Evolutionary conservation across 2,329 filamentous ascomycete genomes (phyloP).

Genomic region (Fusarium armeniacum): DNA sequence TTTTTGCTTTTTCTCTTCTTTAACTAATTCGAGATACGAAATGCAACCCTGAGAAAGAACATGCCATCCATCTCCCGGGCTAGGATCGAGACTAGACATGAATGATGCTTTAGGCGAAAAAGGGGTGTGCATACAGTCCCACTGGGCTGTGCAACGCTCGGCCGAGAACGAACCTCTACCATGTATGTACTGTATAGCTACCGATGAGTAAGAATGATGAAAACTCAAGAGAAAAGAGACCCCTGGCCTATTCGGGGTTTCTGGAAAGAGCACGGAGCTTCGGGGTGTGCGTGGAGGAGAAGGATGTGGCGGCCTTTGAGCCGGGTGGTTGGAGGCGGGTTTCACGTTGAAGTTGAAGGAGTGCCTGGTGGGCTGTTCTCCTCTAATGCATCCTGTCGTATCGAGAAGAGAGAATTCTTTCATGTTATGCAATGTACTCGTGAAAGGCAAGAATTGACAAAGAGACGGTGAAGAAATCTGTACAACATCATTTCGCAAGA

Average conservation of each 20-base stretch:
- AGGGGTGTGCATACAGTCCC: constrained; percentile 8
- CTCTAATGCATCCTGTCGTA: constrained; percentile 3
- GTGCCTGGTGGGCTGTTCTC: constrained; percentile 40
- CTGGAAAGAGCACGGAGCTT: constrained; percentile 18
- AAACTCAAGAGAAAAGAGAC: constrained; percentile 10
- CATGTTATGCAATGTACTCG: not conserved
- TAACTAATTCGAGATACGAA: constrained; percentile 28
- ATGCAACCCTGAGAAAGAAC: not conserved
- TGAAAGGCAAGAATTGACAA: constrained; percentile 11
- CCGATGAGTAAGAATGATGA: not conserved
- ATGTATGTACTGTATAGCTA: not conserved
- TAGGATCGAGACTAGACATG: constrained; percentile 38
- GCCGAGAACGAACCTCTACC: constrained; percentile 42
- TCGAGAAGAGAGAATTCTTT: constrained; percentile 5
- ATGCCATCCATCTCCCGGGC: constrained; percentile 17
- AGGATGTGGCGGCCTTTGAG: constrained; percentile 22
- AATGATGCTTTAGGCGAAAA: constrained; percentile 37
- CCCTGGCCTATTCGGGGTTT: constrained; percentile 14
- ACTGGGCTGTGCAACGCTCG: constrained; percentile 41
- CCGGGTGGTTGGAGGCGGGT: constrained; percentile 38
- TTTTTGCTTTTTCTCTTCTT: constrained; percentile 4
- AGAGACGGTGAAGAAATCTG: constrained; percentile 33
- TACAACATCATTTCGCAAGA: constrained; percentile 21
- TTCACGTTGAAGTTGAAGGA: constrained; percentile 49
- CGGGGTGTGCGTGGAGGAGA: constrained; percentile 17